These are phyloP conservation scores for Neolecta irregularis DNA, from an alignment of 1,139 yeast genomes.

Conservation along the genomic window DNA sequence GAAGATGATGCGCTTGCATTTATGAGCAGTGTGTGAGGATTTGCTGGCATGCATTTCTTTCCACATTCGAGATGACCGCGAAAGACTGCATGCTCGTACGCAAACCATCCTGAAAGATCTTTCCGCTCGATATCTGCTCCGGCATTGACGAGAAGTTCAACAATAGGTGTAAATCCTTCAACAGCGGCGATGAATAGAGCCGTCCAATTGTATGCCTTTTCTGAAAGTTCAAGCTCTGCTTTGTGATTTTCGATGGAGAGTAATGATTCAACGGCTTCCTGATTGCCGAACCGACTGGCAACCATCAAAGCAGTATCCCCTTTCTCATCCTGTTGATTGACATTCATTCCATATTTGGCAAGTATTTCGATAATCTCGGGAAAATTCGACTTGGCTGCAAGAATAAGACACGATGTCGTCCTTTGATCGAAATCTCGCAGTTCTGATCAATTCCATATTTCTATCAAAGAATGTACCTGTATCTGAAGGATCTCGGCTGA, in stretches of 20 bases:
- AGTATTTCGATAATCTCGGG: conserved; percentile 41
- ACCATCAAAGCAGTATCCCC: conserved; percentile 72
- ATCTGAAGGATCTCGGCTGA: conserved; percentile 20
- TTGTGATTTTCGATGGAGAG: conserved; percentile 31
- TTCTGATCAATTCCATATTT: too few species aligned
- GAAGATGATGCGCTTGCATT: too few species aligned
- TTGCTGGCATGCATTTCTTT: conserved; percentile 36
- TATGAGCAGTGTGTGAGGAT: too few species aligned
- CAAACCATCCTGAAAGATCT: conserved; percentile 91
- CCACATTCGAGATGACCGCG: conserved; percentile 74
- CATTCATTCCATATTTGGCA: conserved; percentile 43
- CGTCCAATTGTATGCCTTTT: conserved; percentile 80
- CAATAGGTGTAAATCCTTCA: conserved; percentile 56
- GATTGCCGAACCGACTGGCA: conserved; percentile 52
- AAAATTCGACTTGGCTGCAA: conserved; percentile 55
- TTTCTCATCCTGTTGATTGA: conserved; percentile 47
- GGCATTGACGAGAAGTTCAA: conserved; percentile 38
- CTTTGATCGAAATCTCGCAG: too few species aligned
- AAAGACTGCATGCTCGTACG: conserved; percentile 87
- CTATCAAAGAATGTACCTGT: background rate
- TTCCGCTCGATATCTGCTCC: conserved; percentile 38
- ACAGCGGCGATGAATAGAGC: conserved; percentile 85
- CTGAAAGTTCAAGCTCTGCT: conserved; percentile 66
- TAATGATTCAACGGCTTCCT: conserved; percentile 40
- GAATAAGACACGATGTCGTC: too few species aligned